Evolutionary conservation across 73 alveolate genomes (phyloP), one percentile per base, ranked within the genome.

Genomic region (Urostyla sp.): DNA sequence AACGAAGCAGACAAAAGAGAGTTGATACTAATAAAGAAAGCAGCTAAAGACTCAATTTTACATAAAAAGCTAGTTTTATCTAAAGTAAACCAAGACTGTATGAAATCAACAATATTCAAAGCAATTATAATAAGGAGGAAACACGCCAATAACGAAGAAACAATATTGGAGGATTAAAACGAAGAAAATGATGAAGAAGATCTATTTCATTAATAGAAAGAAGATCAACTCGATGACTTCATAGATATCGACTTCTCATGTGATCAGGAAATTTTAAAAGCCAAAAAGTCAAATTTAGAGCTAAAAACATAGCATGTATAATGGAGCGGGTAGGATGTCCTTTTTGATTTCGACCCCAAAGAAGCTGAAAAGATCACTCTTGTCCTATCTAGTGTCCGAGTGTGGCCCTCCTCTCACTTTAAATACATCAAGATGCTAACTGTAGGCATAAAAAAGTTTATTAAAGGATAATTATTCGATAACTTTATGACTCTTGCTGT

Each of bases 401-500:
- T 86, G 18, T 86, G 87, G 87, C 83, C 83, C 1, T 20, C 28
- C 8, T 89, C 83, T 18, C 0, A 16, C 20, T 23, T 21, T 13
- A 79, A 87, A 8, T 30, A 34, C 1, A 23, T 63, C 0, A 61
- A 77, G 50, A 46, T 40, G 21, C 27, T 43, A 1, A 58, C 79
- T 15, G 72, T 35, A 20, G 44, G 8, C 8, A 30, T 86, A 0
- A 78, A 67, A 50, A 28, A 28, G 6, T 18, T 76, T 7, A 74
- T 86, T 48, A 76, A 32, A 23, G 24, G 84, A 24, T n/a, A 77
- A 0, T 20, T 76, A 16, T 35, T 86, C 44, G 94, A 86, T 15
- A 76, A 86, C 54, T 45, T 87, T 16, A 89, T 94, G 90, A 89
- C 91, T 38, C 37, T 86, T 21, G 57, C 90, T 55, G 96, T 94